Evolutionary conservation across 345 rosid genomes (phyloP), one percentile per base, ranked within the genome.

Genomic region (Brassica cretica): DNA sequence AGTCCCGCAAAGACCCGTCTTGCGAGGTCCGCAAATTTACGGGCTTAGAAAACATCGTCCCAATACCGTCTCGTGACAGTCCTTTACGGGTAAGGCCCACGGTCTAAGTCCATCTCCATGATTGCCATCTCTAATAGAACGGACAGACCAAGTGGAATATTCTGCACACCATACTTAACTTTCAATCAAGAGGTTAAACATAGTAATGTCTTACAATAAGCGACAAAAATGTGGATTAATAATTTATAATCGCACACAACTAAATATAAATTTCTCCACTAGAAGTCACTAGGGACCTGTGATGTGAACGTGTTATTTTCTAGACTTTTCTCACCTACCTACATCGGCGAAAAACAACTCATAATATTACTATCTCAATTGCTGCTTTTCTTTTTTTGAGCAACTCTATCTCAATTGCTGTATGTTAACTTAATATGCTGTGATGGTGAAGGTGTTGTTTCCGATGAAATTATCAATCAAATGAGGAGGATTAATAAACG

Each of bases 141-240:
- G 2, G 67, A 71, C 75, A 74, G 82, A 79, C 79, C 78, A 79
- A 79, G 72, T 64, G 75, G 55, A 69, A 39, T 68, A 70, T 79
- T 80, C 53, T 79, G 75, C 70, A 74, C 16, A 74, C 78, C 78
- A 49, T 69, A 73, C 27, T 4, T 7, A 78, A 73, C 51, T 68
- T 79, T 56, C 66, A 67, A 72, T 67, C 55, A 62, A 63, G 30
- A 62, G 70, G 53, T 56, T 32, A 73, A 51, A 70, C 21, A 27
- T 3, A 18, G 56, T 74, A 64, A 18, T 70, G 71, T 55, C 65
- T 64, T 53, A 35, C 66, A 61, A 61, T 51, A 67, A 15, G 44
- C 77, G 74, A 78, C 61, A 41, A 78, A 18, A 66, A 30, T 16
- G 3, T 37, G 5, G 19, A 29, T 66, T 66, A 49, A 67, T 41